Percentiles rank a stretch among this genome's conserved stretches.
phyloP scores from a whole-genome alignment of 345 rosid genomes.

The Viola odorata region DNA sequence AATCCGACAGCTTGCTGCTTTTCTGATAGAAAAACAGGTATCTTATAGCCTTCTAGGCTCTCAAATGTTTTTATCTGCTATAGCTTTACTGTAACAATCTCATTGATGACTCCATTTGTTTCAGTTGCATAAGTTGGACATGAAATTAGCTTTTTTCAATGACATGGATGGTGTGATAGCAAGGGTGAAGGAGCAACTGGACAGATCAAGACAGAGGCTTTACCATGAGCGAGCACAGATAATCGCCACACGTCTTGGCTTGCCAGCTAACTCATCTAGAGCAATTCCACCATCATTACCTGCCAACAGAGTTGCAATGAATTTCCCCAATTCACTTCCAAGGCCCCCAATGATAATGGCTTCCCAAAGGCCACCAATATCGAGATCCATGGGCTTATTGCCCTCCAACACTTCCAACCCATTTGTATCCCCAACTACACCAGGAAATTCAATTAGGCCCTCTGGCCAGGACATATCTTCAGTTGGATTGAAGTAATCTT shows the following conservation, averaged over 20 bases:
- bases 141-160: slow-evolving; percentile 70
- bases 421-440: slow-evolving; percentile 36
- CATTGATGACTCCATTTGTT: slow-evolving; percentile 10
- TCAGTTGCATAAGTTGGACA: slow-evolving; percentile 87
- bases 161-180: slow-evolving; percentile 62
- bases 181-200: slow-evolving; percentile 84
- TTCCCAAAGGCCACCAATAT: slow-evolving; percentile 60
- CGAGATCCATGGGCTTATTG: slow-evolving; percentile 50
- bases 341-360: slow-evolving; percentile 63
- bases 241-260: slow-evolving; percentile 81
- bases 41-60: neutral
- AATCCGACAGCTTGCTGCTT: slow-evolving; percentile 64
- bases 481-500: slow-evolving; percentile 28
- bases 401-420: slow-evolving; percentile 38
- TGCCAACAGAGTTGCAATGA: slow-evolving; percentile 63
- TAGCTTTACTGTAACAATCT: slow-evolving; percentile 1
- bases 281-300: slow-evolving; percentile 49
- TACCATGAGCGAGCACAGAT: slow-evolving; percentile 90
- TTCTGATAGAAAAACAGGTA: slow-evolving; percentile 89
- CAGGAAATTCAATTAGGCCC: slow-evolving; percentile 51
- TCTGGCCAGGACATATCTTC: slow-evolving; percentile 36
- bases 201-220: slow-evolving; percentile 81
- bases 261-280: slow-evolving; percentile 58
- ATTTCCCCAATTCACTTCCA: slow-evolving; percentile 48
- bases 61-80: neutral